Percentiles rank a stretch among this genome's conserved stretches.
These are phyloP conservation scores for Bacidia gigantensis DNA, from an alignment of 495 filamentous ascomycete genomes.

Conservation along the genomic window DNA sequence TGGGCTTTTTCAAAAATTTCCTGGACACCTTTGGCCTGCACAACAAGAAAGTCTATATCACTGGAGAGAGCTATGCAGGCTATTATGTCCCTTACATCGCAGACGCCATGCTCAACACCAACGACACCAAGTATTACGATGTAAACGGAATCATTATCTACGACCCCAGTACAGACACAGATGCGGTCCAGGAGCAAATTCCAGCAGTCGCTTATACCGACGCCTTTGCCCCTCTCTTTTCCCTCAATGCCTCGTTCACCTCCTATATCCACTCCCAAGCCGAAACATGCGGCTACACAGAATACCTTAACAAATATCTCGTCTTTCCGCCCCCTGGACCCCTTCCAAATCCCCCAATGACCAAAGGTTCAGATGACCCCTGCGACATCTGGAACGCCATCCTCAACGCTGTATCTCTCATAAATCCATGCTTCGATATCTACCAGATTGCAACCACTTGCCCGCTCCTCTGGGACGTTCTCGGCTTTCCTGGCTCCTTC, in stretches of 20 bases:
- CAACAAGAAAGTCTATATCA: slow-evolving; percentile 46
- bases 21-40: slow-evolving; percentile 45
- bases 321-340: slow-evolving; percentile 35
- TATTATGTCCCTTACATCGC: slow-evolving; percentile 43
- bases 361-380: slow-evolving; percentile 21
- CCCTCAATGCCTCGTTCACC: slow-evolving; percentile 41
- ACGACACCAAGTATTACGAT: slow-evolving; percentile 36
- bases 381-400: slow-evolving; percentile 42
- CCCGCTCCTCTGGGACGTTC: slow-evolving; percentile 22
- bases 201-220: slow-evolving; percentile 36
- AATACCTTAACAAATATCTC: slow-evolving; percentile 42
- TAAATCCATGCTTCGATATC: slow-evolving; percentile 50
- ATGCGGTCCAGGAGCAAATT: slow-evolving; percentile 18
- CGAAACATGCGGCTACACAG: slow-evolving; percentile 41
- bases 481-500: slow-evolving; percentile 5
- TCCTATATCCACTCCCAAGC: slow-evolving; percentile 28
- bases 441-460: slow-evolving; percentile 40
- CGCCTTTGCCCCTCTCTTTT: slow-evolving; percentile 40
- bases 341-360: background rate
- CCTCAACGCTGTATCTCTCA: slow-evolving; percentile 29
- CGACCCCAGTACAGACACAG: slow-evolving; percentile 19
- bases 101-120: slow-evolving; percentile 35
- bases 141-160: slow-evolving; percentile 25
- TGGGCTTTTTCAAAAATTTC: slow-evolving; percentile 57
- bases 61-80: slow-evolving; percentile 47